phyloP scores from a whole-genome alignment of 1,139 yeast species.

The Hansenula sp. region DNA sequence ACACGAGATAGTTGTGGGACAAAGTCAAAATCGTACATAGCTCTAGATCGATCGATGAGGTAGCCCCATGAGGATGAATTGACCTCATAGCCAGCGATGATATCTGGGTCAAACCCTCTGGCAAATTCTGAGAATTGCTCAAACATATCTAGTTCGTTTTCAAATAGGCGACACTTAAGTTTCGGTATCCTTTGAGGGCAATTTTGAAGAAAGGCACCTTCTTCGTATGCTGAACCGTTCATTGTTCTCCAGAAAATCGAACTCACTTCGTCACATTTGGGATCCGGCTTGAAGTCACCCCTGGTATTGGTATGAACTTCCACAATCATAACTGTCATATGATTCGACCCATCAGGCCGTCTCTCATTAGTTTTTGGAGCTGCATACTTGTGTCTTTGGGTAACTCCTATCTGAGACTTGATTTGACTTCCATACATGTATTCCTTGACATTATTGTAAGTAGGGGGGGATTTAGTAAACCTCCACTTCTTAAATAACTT shows the following conservation, averaged over 20 bases:
- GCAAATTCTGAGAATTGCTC: constrained; percentile 52
- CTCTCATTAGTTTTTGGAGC: constrained; percentile 28
- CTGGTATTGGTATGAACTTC: constrained; percentile 66
- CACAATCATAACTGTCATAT: constrained; percentile 50
- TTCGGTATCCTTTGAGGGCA: constrained; percentile 6
- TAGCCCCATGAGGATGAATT: constrained; percentile 89
- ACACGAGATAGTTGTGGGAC: constrained; percentile 49
- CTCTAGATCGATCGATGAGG: constrained; percentile 58
- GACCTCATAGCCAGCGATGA: constrained; percentile 80
- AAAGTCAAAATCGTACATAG: constrained; percentile 47
- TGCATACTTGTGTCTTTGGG: constrained; percentile 29
- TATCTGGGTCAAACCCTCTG: constrained; percentile 74
- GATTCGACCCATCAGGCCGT: constrained; percentile 41
- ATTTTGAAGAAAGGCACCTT: constrained; percentile 13
- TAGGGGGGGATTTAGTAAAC: constrained; percentile 37
- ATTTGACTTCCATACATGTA: constrained; percentile 20
- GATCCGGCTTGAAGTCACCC: constrained; percentile 56
- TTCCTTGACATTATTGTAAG: constrained; percentile 26
- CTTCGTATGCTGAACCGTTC: constrained; percentile 29
- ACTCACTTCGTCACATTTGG: constrained; percentile 50
- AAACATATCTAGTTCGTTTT: constrained; percentile 53
- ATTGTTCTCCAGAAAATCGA: constrained; percentile 64
- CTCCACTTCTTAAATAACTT: constrained; percentile 29
- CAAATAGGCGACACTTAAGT: constrained; percentile 8
- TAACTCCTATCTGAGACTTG: constrained; percentile 47